Evolutionary conservation across 192 early-diverging fungal species (phyloP).

Genomic region (Paraglomus occultum): DNA sequence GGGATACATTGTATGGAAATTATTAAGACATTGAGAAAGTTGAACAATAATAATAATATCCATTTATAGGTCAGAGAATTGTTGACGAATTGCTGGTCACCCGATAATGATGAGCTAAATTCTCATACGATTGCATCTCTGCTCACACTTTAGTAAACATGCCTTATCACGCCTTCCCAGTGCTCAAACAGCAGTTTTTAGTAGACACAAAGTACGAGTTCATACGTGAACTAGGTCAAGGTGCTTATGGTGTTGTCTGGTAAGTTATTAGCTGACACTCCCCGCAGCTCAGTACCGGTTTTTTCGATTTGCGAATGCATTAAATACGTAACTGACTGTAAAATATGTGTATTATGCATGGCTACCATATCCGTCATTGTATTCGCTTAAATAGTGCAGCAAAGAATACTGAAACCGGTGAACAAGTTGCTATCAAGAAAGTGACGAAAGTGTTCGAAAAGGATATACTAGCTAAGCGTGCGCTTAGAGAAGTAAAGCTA

Average conservation of each 20-base stretch:
- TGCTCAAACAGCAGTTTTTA: conserved; percentile 44
- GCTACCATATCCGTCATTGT: background rate
- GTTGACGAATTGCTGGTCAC: no score
- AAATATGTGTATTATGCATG: background rate
- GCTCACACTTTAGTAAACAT: conserved; percentile 6
- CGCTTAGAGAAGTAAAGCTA: conserved; percentile 92
- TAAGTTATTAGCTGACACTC: conserved; percentile 44
- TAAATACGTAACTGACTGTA: conserved; percentile 1
- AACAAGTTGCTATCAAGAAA: conserved; percentile 91
- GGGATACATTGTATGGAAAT: no score
- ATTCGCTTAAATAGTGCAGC: conserved; percentile 62
- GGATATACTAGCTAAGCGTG: conserved; percentile 88
- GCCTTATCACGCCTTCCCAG: conserved; percentile 38
- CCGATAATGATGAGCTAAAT: no score
- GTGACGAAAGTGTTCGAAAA: conserved; percentile 77
- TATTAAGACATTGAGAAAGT: no score
- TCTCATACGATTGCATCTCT: no score
- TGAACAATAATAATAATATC: no score
- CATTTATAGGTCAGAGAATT: no score
- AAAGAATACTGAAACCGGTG: conserved; percentile 73
- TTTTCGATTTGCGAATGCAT: background rate
- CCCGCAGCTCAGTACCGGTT: background rate
- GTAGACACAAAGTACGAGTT: conserved; percentile 61
- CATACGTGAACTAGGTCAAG: conserved; percentile 81
- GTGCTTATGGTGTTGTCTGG: conserved; percentile 89